These are phyloP conservation scores for Bipolaris bicolor DNA, from an alignment of 2,329 filamentous ascomycete genomes.

Conservation along the genomic window DNA sequence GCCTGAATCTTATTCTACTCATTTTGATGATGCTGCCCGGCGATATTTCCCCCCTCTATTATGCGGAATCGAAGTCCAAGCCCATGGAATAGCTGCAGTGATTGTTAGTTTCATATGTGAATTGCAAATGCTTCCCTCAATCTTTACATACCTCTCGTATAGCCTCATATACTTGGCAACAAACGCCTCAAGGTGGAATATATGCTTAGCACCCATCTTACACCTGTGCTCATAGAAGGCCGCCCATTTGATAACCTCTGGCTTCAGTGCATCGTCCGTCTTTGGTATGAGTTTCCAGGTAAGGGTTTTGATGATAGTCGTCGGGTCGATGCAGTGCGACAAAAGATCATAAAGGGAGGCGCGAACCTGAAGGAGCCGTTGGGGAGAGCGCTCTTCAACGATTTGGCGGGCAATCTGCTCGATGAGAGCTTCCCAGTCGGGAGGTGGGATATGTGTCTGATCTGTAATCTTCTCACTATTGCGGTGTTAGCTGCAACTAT, in stretches of 20 bases:
- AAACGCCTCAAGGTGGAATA: constrained; percentile 97
- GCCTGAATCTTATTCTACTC: background rate
- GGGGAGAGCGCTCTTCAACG: constrained; percentile 88
- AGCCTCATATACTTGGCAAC: constrained; percentile 99
- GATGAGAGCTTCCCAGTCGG: constrained; percentile 96
- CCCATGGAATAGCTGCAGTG: constrained; percentile 68
- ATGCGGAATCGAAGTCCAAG: constrained; percentile 58
- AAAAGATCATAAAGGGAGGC: constrained; percentile 96
- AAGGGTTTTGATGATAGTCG: constrained; percentile 90
- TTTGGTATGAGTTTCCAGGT: constrained; percentile 90
- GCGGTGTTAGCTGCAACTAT: constrained; percentile 14
- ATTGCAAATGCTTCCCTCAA: background rate
- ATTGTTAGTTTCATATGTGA: constrained; percentile 7
- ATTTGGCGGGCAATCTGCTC: constrained; percentile 90
- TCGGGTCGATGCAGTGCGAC: constrained; percentile 95
- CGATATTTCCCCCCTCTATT: background rate
- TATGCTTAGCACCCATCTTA: constrained; percentile 89
- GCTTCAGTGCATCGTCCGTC: constrained; percentile 87
- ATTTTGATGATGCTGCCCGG: background rate
- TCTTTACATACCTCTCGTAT: constrained; percentile 75
- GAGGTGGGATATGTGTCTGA: constrained; percentile 85
- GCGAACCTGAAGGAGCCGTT: constrained; percentile 83
- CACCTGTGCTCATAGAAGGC: constrained; percentile 97
- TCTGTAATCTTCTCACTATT: constrained; percentile 87
- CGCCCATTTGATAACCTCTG: constrained; percentile 92